phyloP scores from a whole-genome alignment of 352 stramenopile species.

The Phytophthora ramorum region DNA sequence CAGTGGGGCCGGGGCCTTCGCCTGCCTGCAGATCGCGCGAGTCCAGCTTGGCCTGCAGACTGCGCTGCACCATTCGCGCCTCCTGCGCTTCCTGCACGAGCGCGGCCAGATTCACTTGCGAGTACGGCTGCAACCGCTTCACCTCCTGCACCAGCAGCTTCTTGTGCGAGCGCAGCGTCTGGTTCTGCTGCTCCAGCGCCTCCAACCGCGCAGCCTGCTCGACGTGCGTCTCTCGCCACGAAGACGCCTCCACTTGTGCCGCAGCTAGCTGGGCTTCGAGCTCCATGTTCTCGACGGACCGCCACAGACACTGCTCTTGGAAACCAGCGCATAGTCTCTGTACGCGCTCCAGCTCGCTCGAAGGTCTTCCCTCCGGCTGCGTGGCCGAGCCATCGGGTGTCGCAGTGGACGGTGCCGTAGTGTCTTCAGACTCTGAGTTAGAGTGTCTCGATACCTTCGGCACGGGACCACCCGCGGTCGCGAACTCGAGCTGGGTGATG shows the following conservation, averaged over 20 bases:
- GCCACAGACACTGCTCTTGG: slow-evolving; percentile 82
- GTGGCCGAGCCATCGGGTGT: slow-evolving; percentile 8
- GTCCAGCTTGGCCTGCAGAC: slow-evolving; percentile 58
- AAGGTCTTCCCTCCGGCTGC: slow-evolving; percentile 21
- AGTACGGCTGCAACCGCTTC: slow-evolving; percentile 71
- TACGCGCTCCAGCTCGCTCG: slow-evolving; percentile 49
- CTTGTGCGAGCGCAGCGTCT: slow-evolving; percentile 61
- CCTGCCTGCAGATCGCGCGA: slow-evolving; percentile 18
- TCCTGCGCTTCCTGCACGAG: slow-evolving; percentile 76
- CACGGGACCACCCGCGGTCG: not conserved
- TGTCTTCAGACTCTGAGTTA: not conserved
- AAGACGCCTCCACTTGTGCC: slow-evolving; percentile 33
- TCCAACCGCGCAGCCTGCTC: slow-evolving; percentile 28
- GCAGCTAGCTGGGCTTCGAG: slow-evolving; percentile 54
- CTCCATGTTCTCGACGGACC: slow-evolving; percentile 70
- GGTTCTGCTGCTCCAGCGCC: slow-evolving; percentile 37
- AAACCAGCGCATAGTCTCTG: slow-evolving; percentile 67
- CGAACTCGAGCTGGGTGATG: slow-evolving; percentile 57
- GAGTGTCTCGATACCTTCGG: slow-evolving; percentile 8
- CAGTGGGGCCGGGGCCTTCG: not conserved
- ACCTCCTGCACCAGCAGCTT: slow-evolving; percentile 71
- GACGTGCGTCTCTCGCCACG: slow-evolving; percentile 38
- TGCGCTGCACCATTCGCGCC: slow-evolving; percentile 77
- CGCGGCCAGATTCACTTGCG: slow-evolving; percentile 65
- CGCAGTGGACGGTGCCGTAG: slow-evolving; percentile 4